Conservation (phyloP, 2,329 filamentous ascomycete species). For the Amylocarpus encephaloides region DNA sequence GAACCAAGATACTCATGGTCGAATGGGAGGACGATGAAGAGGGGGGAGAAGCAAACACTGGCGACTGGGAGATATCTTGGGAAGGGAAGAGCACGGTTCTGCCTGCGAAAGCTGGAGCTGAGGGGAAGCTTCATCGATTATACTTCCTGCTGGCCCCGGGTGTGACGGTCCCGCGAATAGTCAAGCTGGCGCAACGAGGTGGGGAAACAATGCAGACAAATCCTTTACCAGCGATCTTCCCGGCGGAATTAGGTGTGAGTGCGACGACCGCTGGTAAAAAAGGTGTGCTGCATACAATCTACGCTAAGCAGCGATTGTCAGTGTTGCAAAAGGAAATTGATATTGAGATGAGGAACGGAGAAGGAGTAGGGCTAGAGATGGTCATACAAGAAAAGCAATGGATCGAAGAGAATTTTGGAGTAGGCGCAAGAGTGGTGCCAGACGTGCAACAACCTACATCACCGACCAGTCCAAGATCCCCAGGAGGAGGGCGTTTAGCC, state of each 20-base stretch:
- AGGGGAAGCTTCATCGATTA: slow-evolving; percentile 47
- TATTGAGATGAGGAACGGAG: slow-evolving; percentile 66
- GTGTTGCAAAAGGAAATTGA: slow-evolving; percentile 73
- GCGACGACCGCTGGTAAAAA: slow-evolving; percentile 63
- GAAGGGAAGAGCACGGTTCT: slow-evolving; percentile 70
- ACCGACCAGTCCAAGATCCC: slow-evolving; percentile 53
- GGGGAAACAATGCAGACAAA: slow-evolving; percentile 55
- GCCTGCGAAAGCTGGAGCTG: slow-evolving; percentile 36
- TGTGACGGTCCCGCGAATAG: slow-evolving; percentile 62
- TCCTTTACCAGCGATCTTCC: slow-evolving; percentile 81
- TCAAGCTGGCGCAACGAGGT: slow-evolving; percentile 53
- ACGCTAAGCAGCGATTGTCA: slow-evolving; percentile 76
- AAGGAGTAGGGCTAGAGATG: slow-evolving; percentile 81
- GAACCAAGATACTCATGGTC: slow-evolving; percentile 88
- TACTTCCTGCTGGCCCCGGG: slow-evolving; percentile 78
- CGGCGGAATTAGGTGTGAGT: slow-evolving; percentile 63
- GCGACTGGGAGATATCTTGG: slow-evolving; percentile 72
- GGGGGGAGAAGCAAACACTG: slow-evolving; percentile 41
- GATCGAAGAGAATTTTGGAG: slow-evolving; percentile 71
- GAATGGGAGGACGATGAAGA: slow-evolving; percentile 66
- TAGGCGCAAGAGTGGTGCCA: slow-evolving; percentile 19
- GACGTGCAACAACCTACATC: slow-evolving; percentile 34
- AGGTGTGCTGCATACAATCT: slow-evolving; percentile 77
- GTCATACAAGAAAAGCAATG: slow-evolving; percentile 75
- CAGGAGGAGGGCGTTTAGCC: slow-evolving; percentile 61